Evolutionary conservation across 2,329 filamentous ascomycete species (phyloP), one percentile per base, ranked within the genome.

Genomic region (Claviceps maximensis): DNA sequence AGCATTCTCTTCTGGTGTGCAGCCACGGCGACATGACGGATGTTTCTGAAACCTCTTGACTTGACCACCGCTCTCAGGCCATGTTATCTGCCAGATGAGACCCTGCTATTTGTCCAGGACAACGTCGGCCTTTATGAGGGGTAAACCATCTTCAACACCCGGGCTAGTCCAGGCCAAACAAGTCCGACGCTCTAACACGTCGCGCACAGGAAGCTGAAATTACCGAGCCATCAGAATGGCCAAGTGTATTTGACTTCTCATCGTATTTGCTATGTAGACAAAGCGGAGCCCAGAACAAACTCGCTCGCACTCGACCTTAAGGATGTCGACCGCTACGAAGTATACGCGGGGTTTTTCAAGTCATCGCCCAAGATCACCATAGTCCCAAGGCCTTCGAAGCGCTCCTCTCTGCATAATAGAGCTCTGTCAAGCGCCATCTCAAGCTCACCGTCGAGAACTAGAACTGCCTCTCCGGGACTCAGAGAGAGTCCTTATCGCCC

Each of bases 101-200:
- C 88, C 61, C 77, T 97, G 52, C 79, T 98, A 55, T 97, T 95
- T 72, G 91, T 98, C 54, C 91, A 97, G 74, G 90, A 97, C 76
- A 90, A 89, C 68, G 90, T 98, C 62, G 93, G 93, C 60, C 77
- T 98, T 57, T 98, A 98, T 73, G 89, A 97, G 77, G 93, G 93
- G 89, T 95, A 77, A 72, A 83, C 15, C 19, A 36, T 21, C 33
- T 38, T 38, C 4, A 73, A 50, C 21, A 17, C 38, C 29, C 47
- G 40, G 40, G 17, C 12, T 12, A 9, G 29, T 38, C 23, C 12
- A 25, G 31, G 19, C 13, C 49, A 15, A 23, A 19, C 25, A 29
- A 41, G n/a, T 23, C 19, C 36, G 44, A 15, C 19, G n/a, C 21
- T 29, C 48, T 58, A 25, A 56, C 46, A 23, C n/a, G 25, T n/a